Evolutionary conservation across 371 early-diverging fungal genomes (phyloP).

Genomic region (Mortierella sp.): DNA sequence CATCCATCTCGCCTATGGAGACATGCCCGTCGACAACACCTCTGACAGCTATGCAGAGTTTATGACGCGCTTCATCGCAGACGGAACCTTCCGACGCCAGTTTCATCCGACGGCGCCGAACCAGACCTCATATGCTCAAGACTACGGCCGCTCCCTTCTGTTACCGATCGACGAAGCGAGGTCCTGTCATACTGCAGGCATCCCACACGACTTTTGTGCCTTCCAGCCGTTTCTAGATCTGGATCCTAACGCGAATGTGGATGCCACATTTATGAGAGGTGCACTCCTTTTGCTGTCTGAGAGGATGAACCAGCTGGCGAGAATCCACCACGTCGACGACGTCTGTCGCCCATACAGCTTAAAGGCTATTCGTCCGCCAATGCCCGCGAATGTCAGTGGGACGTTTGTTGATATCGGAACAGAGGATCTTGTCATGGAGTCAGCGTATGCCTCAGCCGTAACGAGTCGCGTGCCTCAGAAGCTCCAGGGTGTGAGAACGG

Average conservation of each 20-base stretch:
- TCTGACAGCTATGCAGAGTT: slow-evolving; percentile 6
- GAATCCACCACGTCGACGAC: slow-evolving; percentile 25
- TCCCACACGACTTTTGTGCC: slow-evolving; percentile 52
- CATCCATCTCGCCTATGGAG: slow-evolving; percentile 51
- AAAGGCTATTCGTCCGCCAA: neutral
- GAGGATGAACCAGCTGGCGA: slow-evolving; percentile 38
- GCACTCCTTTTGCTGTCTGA: slow-evolving; percentile 25
- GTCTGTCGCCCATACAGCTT: slow-evolving; percentile 21
- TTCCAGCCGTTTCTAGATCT: slow-evolving; percentile 45
- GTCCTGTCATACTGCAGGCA: slow-evolving; percentile 29
- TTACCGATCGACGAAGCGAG: slow-evolving; percentile 33
- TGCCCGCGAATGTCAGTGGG: neutral
- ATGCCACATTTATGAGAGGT: slow-evolving; percentile 34
- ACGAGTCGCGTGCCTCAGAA: slow-evolving; percentile 7
- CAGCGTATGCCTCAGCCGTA: slow-evolving; percentile 28
- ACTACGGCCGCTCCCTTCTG: slow-evolving; percentile 38
- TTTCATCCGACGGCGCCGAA: slow-evolving; percentile 36
- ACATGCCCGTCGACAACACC: slow-evolving; percentile 13
- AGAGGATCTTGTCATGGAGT: slow-evolving; percentile 47
- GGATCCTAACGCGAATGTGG: slow-evolving; percentile 26
- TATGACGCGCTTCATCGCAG: slow-evolving; percentile 27
- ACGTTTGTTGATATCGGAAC: slow-evolving; percentile 44
- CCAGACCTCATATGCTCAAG: slow-evolving; percentile 45
- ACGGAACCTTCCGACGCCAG: slow-evolving; percentile 36
- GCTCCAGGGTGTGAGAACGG: neutral